Evolutionary conservation across 495 filamentous ascomycete genomes (phyloP).

Genomic region (Xylaria intraflava): DNA sequence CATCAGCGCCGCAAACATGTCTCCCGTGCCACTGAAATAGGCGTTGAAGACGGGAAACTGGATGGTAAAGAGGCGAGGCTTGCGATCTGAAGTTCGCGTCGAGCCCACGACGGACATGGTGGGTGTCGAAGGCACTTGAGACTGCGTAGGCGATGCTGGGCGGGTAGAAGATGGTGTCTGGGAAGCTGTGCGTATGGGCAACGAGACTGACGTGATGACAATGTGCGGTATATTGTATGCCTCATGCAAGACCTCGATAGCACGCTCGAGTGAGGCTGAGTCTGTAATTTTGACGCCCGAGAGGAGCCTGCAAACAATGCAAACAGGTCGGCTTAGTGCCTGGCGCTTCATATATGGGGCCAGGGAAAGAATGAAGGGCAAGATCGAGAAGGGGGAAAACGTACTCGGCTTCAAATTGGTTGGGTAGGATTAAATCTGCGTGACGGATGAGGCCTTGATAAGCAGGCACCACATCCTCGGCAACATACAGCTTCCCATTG

Average conservation of each 20-base stretch:
- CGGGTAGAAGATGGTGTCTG: slow-evolving; percentile 21
- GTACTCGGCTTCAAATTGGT: slow-evolving; percentile 96
- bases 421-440: slow-evolving; percentile 89
- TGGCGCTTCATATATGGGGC: background rate
- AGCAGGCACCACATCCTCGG: slow-evolving; percentile 80
- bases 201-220: slow-evolving; percentile 77
- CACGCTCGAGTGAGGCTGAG: slow-evolving; percentile 59
- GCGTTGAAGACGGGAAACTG: slow-evolving; percentile 79
- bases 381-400: slow-evolving; percentile 17
- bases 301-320: slow-evolving; percentile 51
- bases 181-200: slow-evolving; percentile 27
- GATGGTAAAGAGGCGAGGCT: slow-evolving; percentile 73
- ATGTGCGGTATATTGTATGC: slow-evolving; percentile 78
- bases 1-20: slow-evolving; percentile 94
- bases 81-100: slow-evolving; percentile 54
- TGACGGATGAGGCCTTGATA: slow-evolving; percentile 71
- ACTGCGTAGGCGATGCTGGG: slow-evolving; percentile 26
- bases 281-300: slow-evolving; percentile 76
- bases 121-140: slow-evolving; percentile 20
- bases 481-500: slow-evolving; percentile 83
- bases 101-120: slow-evolving; percentile 74
- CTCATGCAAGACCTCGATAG: slow-evolving; percentile 70
- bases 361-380: background rate
- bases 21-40: slow-evolving; percentile 92
- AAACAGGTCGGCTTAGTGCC: background rate